Base-by-base conservation (phyloP, 345 rosid species). In the Euphorbia tirucalli region DNA sequence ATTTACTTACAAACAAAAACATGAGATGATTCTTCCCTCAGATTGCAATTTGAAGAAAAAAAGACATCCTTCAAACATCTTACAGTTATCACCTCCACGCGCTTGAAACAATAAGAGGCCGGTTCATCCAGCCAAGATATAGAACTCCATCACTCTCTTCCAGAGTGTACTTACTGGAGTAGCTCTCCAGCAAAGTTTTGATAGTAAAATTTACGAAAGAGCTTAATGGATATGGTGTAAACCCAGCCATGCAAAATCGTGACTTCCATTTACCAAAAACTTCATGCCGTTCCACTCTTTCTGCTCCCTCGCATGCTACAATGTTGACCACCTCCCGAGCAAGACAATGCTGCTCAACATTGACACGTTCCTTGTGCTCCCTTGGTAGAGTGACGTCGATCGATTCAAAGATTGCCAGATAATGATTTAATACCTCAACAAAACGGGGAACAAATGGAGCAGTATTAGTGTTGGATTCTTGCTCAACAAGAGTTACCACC, bases 251-350 rank as follows among this genome's bases (percentile, higher is more conserved):
- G 25, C 41, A 48, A 78, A 94, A 89, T 71, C 99, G 74, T 5
- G 90, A 84, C 74, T 80, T 88, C 99, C 99, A 94, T 75, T 92
- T 94, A 55, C 93, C 93, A 0, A 90, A 61, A 19, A 71, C 89
- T 80, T 94, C 99, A 1, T 92, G 97, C 15, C 99, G 86, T 81
- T 94, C 99, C 24, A 90, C 92, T 76, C 97, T 90, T 65, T 94
- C 99, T 14, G 81, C 70, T 52, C 99, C 99, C 75, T 92, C 99
- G 0, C 99, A 90, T 24, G 98, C 98, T 71, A 92, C 79, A 35
- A 94, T 78, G 84, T 94, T 94, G 82, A 94, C 99, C 14, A 94
- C 76, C 69, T 94, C 99, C 60, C 99, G 81, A 50, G 99, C 99
- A 58, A 94, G 89, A 70, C 99, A 92, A 73, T 94, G 99, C 80